Base-by-base conservation (phyloP, 306 rosid genomes). In the Cucurbita ficifolia region DNA sequence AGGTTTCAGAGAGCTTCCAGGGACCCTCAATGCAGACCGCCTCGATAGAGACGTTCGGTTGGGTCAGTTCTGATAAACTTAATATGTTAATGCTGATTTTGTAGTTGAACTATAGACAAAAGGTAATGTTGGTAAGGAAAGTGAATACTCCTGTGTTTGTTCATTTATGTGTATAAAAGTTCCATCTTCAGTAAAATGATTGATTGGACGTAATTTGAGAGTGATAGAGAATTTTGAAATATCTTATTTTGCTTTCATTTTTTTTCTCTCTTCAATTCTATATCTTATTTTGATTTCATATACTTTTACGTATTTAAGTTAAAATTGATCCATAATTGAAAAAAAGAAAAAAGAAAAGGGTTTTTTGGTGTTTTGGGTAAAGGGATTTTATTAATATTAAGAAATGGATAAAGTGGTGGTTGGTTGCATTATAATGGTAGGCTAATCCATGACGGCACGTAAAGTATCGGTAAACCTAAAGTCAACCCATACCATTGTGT, bases 1-100 rank as follows among this genome's bases (percentile, higher is more conserved):
- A 89, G 92, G 87, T 82, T 94, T 91, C 67, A 87, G 86, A 83
- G 97, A 94, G 88, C 96, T 94, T 78, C 99, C 96, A 0, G 92
- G 97, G 63, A 91, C 96, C 13, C 87, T 89, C 2, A 94, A 91
- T 58, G 97, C 97, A 3, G 99, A 94, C 78, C 88, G 88, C 56
- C 76, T 94, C 43, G 96, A 94, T 77, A 83, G 97, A 79, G 92
- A 91, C 75, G 82, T 91, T 70, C 84, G 97, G 82, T 82, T 96
- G 24, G 99, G 96, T 72, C 99, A 89, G 81, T 76, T 94, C 71
- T 94, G 92, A 91, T 81, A 74, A 55, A 42, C 73, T 12, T 64
- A 35, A 46, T 45, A 80, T 55, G 73, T 56, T 16, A 65, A 52
- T 46, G 35, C 22, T 53, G 60, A 16, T 61, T 39, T 18, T 49